These are phyloP conservation scores for Fusarium siculi DNA, from an alignment of 2,329 filamentous ascomycete genomes.

Conservation along the genomic window DNA sequence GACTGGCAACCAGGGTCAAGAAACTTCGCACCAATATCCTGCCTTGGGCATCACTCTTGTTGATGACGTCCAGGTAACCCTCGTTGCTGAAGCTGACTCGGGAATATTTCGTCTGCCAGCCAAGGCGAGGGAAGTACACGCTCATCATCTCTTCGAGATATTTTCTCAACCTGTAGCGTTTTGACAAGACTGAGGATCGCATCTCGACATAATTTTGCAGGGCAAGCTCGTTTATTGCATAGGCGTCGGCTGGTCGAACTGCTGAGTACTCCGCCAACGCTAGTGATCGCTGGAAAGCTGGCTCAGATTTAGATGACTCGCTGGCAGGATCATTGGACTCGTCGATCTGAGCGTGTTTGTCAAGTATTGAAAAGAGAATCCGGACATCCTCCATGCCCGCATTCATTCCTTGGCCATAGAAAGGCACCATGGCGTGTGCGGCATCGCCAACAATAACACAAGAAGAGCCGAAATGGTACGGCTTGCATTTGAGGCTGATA, in stretches of 20 bases:
- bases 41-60: conserved; percentile 75
- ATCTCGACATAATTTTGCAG: conserved; percentile 94
- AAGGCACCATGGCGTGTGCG: conserved; percentile 97
- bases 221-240: conserved; percentile 92
- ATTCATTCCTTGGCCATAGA: conserved; percentile 99
- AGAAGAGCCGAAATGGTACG: conserved; percentile 81
- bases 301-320: conserved; percentile 52
- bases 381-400: conserved; percentile 94
- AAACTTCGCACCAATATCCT: conserved; percentile 63
- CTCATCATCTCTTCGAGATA: conserved; percentile 85
- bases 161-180: conserved; percentile 83
- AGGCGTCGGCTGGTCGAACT: conserved; percentile 79
- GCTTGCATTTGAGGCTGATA: conserved; percentile 91
- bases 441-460: conserved; percentile 92
- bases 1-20: conserved; percentile 49
- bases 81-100: conserved; percentile 95
- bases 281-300: conserved; percentile 66
- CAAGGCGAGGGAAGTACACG: conserved; percentile 77
- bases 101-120: conserved; percentile 93
- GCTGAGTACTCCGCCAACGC: conserved; percentile 82
- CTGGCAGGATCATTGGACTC: conserved; percentile 56
- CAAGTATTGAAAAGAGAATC: conserved; percentile 84
- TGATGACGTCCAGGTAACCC: conserved; percentile 84
- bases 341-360: conserved; percentile 66
- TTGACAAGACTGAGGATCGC: conserved; percentile 84